These are phyloP conservation scores for Vaccinium vitisidaea DNA, from an alignment of 148 eudicot genomes.

Conservation along the genomic window DNA sequence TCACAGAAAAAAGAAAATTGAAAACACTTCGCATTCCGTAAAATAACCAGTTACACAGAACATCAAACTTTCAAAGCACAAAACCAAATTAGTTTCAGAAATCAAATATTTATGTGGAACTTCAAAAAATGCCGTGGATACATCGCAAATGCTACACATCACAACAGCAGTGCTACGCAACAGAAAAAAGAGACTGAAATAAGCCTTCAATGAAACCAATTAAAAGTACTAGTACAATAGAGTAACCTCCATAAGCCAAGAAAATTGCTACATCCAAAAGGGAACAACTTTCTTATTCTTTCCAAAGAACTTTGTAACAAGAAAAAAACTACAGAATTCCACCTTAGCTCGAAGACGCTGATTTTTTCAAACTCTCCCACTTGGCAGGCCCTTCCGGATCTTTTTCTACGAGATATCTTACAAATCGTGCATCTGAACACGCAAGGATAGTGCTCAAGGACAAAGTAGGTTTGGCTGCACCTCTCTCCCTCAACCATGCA, in stretches of 20 bases:
- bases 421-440: slow-evolving; percentile 46
- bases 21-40: neutral
- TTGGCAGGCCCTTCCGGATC: slow-evolving; percentile 47
- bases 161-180: neutral
- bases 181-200: neutral
- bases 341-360: slow-evolving; percentile 16
- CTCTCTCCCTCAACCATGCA: slow-evolving; percentile 42
- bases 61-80: neutral
- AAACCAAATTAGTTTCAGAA: neutral
- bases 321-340: neutral
- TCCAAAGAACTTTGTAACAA: neutral
- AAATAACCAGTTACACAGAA: neutral
- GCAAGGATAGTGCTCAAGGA: slow-evolving; percentile 51
- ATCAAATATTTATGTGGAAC: neutral
- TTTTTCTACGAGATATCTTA: slow-evolving; percentile 43
- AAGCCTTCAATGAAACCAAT: neutral
- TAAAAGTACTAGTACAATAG: neutral
- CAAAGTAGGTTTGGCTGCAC: slow-evolving; percentile 41
- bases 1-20: neutral
- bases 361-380: slow-evolving; percentile 45
- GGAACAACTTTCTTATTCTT: neutral
- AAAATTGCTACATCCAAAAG: neutral
- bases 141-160: neutral
- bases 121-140: neutral
- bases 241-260: neutral